These are phyloP conservation scores for Allium cepa DNA, from an alignment of 106 monocot species.

Conservation along the genomic window DNA sequence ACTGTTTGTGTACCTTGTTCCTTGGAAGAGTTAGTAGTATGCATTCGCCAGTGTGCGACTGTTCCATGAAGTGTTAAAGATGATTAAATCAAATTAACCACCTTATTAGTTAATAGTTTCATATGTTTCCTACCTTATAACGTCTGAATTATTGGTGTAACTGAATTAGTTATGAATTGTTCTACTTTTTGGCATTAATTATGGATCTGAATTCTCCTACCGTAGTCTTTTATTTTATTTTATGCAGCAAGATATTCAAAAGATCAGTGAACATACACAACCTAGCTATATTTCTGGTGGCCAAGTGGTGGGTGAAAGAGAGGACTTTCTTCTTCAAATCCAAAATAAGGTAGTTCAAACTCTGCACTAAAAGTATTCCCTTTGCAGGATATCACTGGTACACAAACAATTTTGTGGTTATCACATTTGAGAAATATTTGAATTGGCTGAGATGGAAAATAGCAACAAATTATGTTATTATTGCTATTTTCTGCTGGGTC, in stretches of 20 bases:
- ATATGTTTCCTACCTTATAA: background rate
- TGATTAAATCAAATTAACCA: background rate
- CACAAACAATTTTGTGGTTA: background rate
- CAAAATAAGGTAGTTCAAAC: background rate
- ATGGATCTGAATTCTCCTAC: background rate
- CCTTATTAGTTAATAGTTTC: background rate
- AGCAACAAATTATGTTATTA: background rate
- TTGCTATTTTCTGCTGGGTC: background rate
- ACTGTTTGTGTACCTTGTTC: no score
- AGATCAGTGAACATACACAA: background rate
- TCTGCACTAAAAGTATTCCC: background rate
- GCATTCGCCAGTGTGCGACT: background rate
- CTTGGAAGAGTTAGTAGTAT: background rate
- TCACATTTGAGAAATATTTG: background rate
- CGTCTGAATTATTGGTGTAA: background rate
- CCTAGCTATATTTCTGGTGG: background rate
- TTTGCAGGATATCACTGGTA: background rate
- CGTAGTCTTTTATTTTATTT: background rate
- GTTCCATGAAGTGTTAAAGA: background rate
- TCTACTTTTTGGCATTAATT: background rate
- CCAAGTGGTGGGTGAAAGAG: conserved; percentile 5
- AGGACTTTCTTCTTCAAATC: conserved; percentile 9
- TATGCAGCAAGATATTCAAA: conserved; percentile 1
- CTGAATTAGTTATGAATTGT: background rate
- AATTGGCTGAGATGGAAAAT: background rate